Base-by-base conservation (phyloP, 179 eudicot species). In the Pouteria campechiana region DNA sequence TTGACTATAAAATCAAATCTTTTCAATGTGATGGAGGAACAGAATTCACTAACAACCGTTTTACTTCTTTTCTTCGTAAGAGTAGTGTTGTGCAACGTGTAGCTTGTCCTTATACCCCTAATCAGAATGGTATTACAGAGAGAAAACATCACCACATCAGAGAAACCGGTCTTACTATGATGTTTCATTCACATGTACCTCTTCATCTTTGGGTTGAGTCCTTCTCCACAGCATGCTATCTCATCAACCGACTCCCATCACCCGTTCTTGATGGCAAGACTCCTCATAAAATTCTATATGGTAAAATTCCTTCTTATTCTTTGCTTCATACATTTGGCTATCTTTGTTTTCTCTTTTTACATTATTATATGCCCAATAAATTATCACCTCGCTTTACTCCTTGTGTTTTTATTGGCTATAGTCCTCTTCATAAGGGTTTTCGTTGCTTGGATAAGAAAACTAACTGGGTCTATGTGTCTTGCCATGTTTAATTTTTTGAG, bases 61-160 rank as follows among this genome's bases (percentile, higher is more conserved):
- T n/a, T n/a, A n/a, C n/a, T n/a, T n/a, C n/a, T n/a, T n/a, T n/a
- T n/a, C n/a, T n/a, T n/a, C n/a, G n/a, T n/a, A n/a, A n/a, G n/a
- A n/a, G n/a, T n/a, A n/a, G n/a, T n/a, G n/a, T n/a, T n/a, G n/a
- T n/a, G n/a, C n/a, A n/a, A n/a, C n/a, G n/a, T n/a, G n/a, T n/a
- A n/a, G n/a, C n/a, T n/a, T 19, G 18, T 3, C 58, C 58, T 17
- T 23, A 41, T 10, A 53, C 49, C 1, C 39, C 23, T 6, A 14
- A 31, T 19, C 41, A 53, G 2, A 53, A 32, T 23, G 49, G 48
- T 2, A 0, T 36, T 1, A 37, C 17, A 4, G 51, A 54, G 12
- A 14, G 43, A 1, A 33, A 33, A 4, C 60, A 54, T 17, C 50
- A 37, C 0, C 51, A 44, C 16, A 19, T 54, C 20, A 21, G 34